Conservation (phyloP, 2,329 filamentous ascomycete species). For the Claviceps africana region DNA sequence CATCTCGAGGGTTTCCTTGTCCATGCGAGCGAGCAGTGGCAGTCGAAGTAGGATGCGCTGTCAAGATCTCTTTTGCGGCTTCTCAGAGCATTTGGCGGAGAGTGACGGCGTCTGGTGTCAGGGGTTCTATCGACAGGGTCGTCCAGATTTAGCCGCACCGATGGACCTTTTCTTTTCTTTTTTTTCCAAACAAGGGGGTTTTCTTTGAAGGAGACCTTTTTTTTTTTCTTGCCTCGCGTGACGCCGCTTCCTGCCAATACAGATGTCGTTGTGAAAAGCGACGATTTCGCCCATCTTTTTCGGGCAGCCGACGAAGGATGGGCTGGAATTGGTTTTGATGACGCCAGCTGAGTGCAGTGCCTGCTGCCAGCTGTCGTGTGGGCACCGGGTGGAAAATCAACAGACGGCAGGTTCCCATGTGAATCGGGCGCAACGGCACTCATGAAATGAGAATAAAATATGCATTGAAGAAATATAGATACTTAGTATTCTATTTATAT, state of each 20-base stretch:
- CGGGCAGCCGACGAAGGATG: not conserved
- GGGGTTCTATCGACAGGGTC: not conserved
- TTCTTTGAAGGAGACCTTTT: not conserved
- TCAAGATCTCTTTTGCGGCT: not conserved
- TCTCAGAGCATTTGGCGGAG: not conserved
- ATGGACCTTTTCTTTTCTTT: not conserved
- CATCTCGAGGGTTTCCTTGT: not conserved
- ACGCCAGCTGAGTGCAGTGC: not conserved
- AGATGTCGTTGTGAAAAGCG: not conserved
- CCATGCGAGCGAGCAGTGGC: not conserved
- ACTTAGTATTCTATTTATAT: not conserved
- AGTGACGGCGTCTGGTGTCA: not conserved
- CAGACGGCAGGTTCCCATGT: not conserved
- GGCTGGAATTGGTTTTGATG: not conserved
- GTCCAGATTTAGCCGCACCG: not conserved
- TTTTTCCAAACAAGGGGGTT: not conserved
- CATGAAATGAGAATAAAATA: not conserved
- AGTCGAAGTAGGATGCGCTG: not conserved
- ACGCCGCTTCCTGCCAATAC: too few species aligned
- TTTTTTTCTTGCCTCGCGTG: too few species aligned
- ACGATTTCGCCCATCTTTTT: not conserved
- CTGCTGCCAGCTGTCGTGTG: conserved; percentile 1
- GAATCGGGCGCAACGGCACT: not conserved
- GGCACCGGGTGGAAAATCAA: not conserved
- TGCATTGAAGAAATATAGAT: not conserved